phyloP scores from a whole-genome alignment of 2,329 filamentous ascomycete species.

The Fusarium anguioides region DNA sequence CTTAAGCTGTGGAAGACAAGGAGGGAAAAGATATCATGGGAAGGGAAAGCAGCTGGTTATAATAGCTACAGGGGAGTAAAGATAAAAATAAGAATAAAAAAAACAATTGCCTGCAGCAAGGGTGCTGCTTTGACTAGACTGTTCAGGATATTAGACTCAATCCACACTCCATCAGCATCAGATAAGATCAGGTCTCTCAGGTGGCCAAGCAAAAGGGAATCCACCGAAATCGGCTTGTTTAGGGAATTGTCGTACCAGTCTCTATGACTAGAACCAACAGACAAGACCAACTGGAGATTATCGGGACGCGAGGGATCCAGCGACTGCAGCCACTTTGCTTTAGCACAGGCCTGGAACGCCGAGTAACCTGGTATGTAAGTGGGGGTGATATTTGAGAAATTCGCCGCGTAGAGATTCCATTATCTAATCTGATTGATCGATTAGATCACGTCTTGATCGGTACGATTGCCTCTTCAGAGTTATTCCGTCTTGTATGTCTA shows the following conservation, averaged over 20 bases:
- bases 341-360: constrained; percentile 33
- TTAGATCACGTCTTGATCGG: constrained; percentile 20
- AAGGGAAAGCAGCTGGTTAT: constrained; percentile 6
- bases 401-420: constrained; percentile 12
- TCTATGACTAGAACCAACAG: not conserved
- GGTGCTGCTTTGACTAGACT: constrained; percentile 12
- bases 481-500: not conserved
- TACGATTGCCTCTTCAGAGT: not conserved
- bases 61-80: not conserved
- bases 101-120: not conserved
- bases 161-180: constrained; percentile 39
- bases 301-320: constrained; percentile 4
- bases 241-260: not conserved
- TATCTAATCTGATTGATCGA: constrained; percentile 44
- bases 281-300: not conserved
- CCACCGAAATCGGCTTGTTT: constrained; percentile 33
- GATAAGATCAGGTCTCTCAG: constrained; percentile 39
- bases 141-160: constrained; percentile 17
- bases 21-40: constrained; percentile 6
- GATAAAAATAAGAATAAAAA: too few species aligned
- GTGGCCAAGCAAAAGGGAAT: not conserved
- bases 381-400: constrained; percentile 8
- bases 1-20: constrained; percentile 25
- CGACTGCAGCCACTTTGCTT: constrained; percentile 31
- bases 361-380: constrained; percentile 16